phyloP scores from a whole-genome alignment of 2,329 filamentous ascomycete species.

The Penicillium sumatraense region DNA sequence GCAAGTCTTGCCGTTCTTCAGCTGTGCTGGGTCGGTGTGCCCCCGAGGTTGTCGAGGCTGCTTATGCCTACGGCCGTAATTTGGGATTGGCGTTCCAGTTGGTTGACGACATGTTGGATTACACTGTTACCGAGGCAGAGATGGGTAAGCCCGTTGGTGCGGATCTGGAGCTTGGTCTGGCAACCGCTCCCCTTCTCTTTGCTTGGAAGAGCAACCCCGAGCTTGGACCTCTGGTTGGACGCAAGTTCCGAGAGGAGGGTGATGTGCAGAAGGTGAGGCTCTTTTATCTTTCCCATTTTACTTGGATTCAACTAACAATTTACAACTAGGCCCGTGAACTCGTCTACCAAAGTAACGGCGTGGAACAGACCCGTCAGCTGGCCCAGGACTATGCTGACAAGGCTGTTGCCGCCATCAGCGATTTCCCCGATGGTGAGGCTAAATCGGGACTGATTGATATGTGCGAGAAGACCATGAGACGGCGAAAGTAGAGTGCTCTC shows the following conservation, averaged over 20 bases:
- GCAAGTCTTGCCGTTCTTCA: conserved; percentile 90
- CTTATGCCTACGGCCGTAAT: conserved; percentile 92
- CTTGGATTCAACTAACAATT: conserved; percentile 17
- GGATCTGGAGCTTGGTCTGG: conserved; percentile 88
- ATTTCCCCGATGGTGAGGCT: conserved; percentile 91
- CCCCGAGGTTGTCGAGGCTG: conserved; percentile 80
- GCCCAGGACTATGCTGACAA: conserved; percentile 90
- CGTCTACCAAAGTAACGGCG: conserved; percentile 80
- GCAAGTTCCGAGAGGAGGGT: conserved; percentile 83
- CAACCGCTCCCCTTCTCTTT: conserved; percentile 91
- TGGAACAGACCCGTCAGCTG: conserved; percentile 88
- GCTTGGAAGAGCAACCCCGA: conserved; percentile 90
- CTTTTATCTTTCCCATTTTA: not conserved
- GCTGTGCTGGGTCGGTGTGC: conserved; percentile 82
- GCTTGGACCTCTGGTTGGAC: conserved; percentile 83
- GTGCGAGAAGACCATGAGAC: conserved; percentile 87
- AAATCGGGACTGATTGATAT: conserved; percentile 91
- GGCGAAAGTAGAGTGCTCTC: conserved; percentile 78
- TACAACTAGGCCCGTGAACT: conserved; percentile 77
- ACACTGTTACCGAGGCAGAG: conserved; percentile 82
- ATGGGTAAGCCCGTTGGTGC: conserved; percentile 94
- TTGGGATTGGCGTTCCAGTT: conserved; percentile 94
- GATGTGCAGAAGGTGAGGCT: conserved; percentile 78
- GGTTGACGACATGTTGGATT: conserved; percentile 97
- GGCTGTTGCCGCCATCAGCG: conserved; percentile 79